Percentiles rank a stretch among this genome's conserved stretches.
phyloP scores from a whole-genome alignment of 2,329 filamentous ascomycete species.

The Aspergillus sp. region DNA sequence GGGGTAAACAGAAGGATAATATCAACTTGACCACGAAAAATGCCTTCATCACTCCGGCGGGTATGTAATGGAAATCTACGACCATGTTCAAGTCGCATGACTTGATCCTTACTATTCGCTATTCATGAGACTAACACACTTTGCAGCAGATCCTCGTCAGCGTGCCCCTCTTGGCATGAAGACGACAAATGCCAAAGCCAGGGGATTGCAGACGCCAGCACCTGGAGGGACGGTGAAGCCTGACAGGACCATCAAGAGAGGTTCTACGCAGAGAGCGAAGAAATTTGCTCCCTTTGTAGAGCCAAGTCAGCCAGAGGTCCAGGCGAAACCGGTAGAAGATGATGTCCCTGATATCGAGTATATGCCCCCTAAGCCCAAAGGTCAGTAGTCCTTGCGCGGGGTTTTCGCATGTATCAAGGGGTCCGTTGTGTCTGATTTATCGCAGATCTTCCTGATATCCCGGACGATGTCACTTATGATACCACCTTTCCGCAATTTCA shows the following conservation, averaged over 20 bases:
- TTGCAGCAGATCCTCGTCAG: constrained; percentile 59
- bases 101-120: background rate
- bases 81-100: background rate
- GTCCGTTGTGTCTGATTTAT: constrained; percentile 18
- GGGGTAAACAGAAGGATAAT: constrained; percentile 60
- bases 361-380: constrained; percentile 71
- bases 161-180: constrained; percentile 89
- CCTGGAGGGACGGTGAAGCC: constrained; percentile 61
- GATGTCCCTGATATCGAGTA: constrained; percentile 81
- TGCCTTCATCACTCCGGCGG: constrained; percentile 76
- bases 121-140: constrained; percentile 9
- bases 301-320: constrained; percentile 49
- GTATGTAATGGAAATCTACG: constrained; percentile 51
- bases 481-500: constrained; percentile 56
- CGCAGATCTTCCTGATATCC: constrained; percentile 50
- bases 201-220: constrained; percentile 65
- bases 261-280: constrained; percentile 63
- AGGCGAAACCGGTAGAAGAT: constrained; percentile 52
- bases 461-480: constrained; percentile 50
- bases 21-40: constrained; percentile 58
- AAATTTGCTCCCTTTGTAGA: constrained; percentile 55
- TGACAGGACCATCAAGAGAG: constrained; percentile 64
- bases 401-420: background rate
- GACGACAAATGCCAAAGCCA: constrained; percentile 90
- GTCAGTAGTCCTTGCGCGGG: constrained; percentile 31